Conservation (phyloP, 495 filamentous ascomycete genomes). For the Tuber magnatum region DNA sequence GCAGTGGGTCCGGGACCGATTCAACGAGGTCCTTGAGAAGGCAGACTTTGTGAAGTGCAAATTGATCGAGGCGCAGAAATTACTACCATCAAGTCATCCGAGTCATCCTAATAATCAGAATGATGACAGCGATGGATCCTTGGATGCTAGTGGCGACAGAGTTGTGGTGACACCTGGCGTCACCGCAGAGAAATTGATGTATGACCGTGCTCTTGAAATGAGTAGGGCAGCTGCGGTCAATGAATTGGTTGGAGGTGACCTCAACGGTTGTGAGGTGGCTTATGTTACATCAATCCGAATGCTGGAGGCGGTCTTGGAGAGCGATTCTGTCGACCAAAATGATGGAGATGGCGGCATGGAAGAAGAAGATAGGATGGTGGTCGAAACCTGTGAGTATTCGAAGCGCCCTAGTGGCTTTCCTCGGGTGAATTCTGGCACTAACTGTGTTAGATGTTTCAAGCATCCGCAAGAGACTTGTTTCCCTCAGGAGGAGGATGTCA, state of each 20-base stretch:
- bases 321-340: slow-evolving; percentile 57
- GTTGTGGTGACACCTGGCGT: slow-evolving; percentile 67
- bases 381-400: slow-evolving; percentile 60
- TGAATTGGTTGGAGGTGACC: slow-evolving; percentile 85
- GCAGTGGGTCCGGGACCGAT: slow-evolving; percentile 86
- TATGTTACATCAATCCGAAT: slow-evolving; percentile 87
- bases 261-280: slow-evolving; percentile 80
- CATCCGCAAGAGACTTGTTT: slow-evolving; percentile 52
- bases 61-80: slow-evolving; percentile 76
- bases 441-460: slow-evolving; percentile 51
- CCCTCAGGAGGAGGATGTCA: slow-evolving; percentile 54
- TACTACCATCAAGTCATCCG: slow-evolving; percentile 74
- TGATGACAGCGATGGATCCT: slow-evolving; percentile 43
- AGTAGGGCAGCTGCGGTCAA: slow-evolving; percentile 88
- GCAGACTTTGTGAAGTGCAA: slow-evolving; percentile 83
- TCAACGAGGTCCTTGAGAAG: slow-evolving; percentile 95
- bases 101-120: slow-evolving; percentile 71
- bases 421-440: slow-evolving; percentile 5
- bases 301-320: slow-evolving; percentile 88
- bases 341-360: slow-evolving; percentile 48
- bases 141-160: slow-evolving; percentile 54
- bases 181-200: slow-evolving; percentile 95
- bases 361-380: slow-evolving; percentile 63
- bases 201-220: slow-evolving; percentile 94
- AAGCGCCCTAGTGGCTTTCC: neutral